Base-by-base conservation (phyloP, 192 early-diverging fungal species). In the Backusella mclennaniae region DNA sequence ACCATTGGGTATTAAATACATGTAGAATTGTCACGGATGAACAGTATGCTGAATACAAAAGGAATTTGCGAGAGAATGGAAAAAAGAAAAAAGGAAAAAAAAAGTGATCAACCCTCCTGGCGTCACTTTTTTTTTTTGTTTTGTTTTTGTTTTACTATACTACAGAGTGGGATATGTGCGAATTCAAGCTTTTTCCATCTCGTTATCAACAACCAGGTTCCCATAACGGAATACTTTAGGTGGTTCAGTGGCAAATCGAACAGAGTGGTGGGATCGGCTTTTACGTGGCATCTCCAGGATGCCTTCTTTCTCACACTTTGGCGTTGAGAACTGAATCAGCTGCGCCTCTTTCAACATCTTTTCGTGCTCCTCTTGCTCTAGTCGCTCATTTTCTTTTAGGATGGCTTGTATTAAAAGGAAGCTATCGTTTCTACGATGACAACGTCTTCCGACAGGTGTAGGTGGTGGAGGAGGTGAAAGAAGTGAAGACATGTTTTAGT, bases 161-260 rank as follows among this genome's bases (percentile, higher is more conserved):
- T 63, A 63, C 56, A 63, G 56, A 59, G 38, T 39, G 38, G 12
- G 23, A 9, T 29, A 4, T 63, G 56, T 63, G 56, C 9, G 56
- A 63, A 63, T 1, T 53, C 23, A 26, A n/a, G 0, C 21, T 44
- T 17, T 44, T 44, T 44, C 15, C 26, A 63, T 29, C 12, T 63
- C 26, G 12, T 63, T 29, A 29, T 63, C 21, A 63, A 12, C 26
- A 9, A 63, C 11, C 7, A 14, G 0, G 23, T 29, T 63, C 23
- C 12, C 23, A 71, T 75, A 75, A 31, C 67, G 74, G 11, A 67
- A 75, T 33, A 75, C 31, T 52, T 75, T 75, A 3, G 74, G 74
- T 75, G 74, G 74, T 46, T 75, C 74, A 35, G 74, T 66, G 21
- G 74, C 67, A 67, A 75, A 75, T 67, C 74, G 23, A 35, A 75